Conservation (phyloP, 345 rosid species). For the Angophora floribunda region DNA sequence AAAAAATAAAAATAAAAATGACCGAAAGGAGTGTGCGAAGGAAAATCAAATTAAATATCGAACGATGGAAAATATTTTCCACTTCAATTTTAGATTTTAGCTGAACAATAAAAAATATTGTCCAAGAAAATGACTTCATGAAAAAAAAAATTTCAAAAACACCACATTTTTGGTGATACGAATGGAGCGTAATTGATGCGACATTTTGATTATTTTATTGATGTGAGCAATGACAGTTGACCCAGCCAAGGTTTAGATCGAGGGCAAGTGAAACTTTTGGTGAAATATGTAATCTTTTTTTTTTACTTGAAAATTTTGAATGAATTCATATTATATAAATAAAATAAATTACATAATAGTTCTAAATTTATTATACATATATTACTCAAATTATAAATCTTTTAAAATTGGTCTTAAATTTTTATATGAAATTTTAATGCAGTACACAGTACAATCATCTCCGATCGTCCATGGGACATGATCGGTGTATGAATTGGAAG, state of each 20-base stretch:
- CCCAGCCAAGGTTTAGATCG: neutral
- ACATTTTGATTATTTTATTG: neutral
- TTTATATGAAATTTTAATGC: neutral
- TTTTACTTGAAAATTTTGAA: neutral
- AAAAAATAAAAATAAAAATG: too few relatives aligned
- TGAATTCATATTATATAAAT: neutral
- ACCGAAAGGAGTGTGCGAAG: too few relatives aligned
- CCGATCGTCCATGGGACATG: rapidly evolving
- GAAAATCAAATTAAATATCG: too few relatives aligned
- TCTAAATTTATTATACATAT: neutral
- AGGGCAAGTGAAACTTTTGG: neutral
- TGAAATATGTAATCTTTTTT: neutral
- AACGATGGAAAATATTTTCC: too few relatives aligned
- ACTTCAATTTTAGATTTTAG: too few relatives aligned
- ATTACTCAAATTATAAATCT: neutral
- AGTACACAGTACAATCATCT: rapidly evolving
- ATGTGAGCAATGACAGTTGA: neutral
- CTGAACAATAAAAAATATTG: too few relatives aligned
- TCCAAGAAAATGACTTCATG: too few relatives aligned
- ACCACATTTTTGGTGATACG: too few relatives aligned
- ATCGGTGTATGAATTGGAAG: neutral
- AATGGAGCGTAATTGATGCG: neutral
- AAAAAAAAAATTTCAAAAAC: too few relatives aligned
- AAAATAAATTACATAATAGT: neutral
- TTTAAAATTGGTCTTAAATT: neutral